Percentiles rank a stretch among this genome's conserved stretches.
Evolutionary conservation across 2,329 filamentous ascomycete genomes (phyloP).

Genomic region (Phaeoacremonium minimum): DNA sequence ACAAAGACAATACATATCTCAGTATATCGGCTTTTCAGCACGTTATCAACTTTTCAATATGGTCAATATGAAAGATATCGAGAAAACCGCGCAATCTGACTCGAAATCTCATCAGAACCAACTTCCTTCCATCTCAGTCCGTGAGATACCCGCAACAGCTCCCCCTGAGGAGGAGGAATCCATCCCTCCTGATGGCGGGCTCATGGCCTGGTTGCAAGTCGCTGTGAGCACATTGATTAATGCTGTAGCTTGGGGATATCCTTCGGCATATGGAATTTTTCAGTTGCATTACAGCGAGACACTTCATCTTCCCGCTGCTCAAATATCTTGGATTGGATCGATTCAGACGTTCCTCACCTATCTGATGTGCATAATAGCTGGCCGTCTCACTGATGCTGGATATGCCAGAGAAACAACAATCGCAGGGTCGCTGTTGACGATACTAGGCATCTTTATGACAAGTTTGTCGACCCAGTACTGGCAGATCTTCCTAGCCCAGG

Average conservation of each 20-base stretch:
- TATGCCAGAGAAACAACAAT: slow-evolving; percentile 35
- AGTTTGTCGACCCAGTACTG: slow-evolving; percentile 41
- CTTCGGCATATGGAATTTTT: slow-evolving; percentile 43
- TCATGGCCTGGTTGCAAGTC: slow-evolving; percentile 19
- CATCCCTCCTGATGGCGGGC: slow-evolving; percentile 1
- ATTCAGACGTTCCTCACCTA: slow-evolving; percentile 48
- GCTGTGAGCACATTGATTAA: slow-evolving; percentile 41
- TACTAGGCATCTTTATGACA: slow-evolving; percentile 44
- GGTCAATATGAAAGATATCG: not conserved
- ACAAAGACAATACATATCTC: no score
- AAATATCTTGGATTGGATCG: slow-evolving; percentile 46
- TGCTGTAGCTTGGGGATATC: slow-evolving; percentile 45
- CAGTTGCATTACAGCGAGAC: slow-evolving; percentile 37
- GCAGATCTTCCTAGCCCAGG: slow-evolving; percentile 51
- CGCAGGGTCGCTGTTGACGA: slow-evolving; percentile 33
- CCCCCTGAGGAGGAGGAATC: not conserved
- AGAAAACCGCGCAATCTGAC: not conserved
- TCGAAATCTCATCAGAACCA: not conserved
- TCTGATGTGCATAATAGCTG: slow-evolving; percentile 40
- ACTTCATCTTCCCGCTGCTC: slow-evolving; percentile 23
- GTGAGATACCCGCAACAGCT: not conserved
- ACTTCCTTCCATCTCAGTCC: not conserved
- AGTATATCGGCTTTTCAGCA: no score
- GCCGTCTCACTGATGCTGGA: slow-evolving; percentile 45
- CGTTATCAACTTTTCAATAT: no score